phyloP scores from a whole-genome alignment of 2,329 filamentous ascomycete genomes.

The Dothiorella sarmentorum region DNA sequence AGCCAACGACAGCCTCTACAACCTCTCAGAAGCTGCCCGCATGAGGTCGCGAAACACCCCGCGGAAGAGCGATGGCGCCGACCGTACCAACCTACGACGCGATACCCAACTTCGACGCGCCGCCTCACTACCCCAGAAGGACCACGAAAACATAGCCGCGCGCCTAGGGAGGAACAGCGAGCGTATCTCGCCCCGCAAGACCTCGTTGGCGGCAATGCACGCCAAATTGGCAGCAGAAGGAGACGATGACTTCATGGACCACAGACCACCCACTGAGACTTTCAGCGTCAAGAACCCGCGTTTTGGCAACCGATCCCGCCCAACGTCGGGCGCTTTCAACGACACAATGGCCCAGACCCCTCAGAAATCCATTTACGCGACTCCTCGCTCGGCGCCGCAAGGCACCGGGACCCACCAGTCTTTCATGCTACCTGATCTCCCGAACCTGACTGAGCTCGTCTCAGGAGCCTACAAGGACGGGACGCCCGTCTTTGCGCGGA shows the following conservation, averaged over 20 bases:
- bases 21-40: conserved; percentile 42
- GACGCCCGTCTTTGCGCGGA: conserved; percentile 55
- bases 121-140: conserved; percentile 36
- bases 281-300: conserved; percentile 50
- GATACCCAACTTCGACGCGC: conserved; percentile 47
- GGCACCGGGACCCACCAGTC: conserved; percentile 54
- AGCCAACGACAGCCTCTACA: conserved; percentile 48
- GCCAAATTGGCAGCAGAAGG: conserved; percentile 52
- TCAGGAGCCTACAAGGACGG: conserved; percentile 57
- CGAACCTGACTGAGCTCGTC: conserved; percentile 60
- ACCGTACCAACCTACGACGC: conserved; percentile 39
- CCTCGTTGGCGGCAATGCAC: conserved; percentile 52
- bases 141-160: conserved; percentile 37
- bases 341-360: conserved; percentile 22
- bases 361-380: conserved; percentile 22
- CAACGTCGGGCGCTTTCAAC: conserved; percentile 36
- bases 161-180: conserved; percentile 36
- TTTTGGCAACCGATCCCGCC: conserved; percentile 47
- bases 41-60: conserved; percentile 31
- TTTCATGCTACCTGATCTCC: conserved; percentile 59
- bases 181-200: conserved; percentile 42
- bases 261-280: conserved; percentile 44
- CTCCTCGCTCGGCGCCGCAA: conserved; percentile 27
- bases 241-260: conserved; percentile 50
- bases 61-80: conserved; percentile 30